These are phyloP conservation scores for Didymella keratinophila DNA, from an alignment of 2,329 filamentous ascomycete genomes.

Conservation along the genomic window DNA sequence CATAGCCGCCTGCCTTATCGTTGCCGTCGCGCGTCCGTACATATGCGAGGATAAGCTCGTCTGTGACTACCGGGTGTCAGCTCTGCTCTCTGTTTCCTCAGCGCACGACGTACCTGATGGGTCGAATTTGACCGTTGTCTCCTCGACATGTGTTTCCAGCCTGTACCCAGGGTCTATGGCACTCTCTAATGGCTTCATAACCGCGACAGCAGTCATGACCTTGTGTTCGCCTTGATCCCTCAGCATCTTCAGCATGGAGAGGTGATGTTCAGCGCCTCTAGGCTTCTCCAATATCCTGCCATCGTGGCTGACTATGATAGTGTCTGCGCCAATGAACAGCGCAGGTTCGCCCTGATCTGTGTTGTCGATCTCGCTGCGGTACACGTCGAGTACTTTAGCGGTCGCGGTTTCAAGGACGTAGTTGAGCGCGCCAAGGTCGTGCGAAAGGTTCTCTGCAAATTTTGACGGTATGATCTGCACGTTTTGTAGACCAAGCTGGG, in stretches of 20 bases:
- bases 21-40: slow-evolving; percentile 87
- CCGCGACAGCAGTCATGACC: slow-evolving; percentile 84
- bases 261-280: slow-evolving; percentile 78
- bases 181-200: slow-evolving; percentile 82
- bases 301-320: slow-evolving; percentile 78
- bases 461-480: slow-evolving; percentile 85
- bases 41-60: slow-evolving; percentile 84
- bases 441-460: slow-evolving; percentile 85
- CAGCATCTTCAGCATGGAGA: slow-evolving; percentile 82
- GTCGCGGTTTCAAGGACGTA: slow-evolving; percentile 90
- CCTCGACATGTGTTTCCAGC: slow-evolving; percentile 81
- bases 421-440: slow-evolving; percentile 86
- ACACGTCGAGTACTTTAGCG: slow-evolving; percentile 82
- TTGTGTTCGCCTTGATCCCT: slow-evolving; percentile 80
- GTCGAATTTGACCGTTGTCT: slow-evolving; percentile 91
- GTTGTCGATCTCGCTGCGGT: slow-evolving; percentile 65
- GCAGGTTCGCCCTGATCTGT: slow-evolving; percentile 72
- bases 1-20: slow-evolving; percentile 97
- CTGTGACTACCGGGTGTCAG: slow-evolving; percentile 60
- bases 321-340: slow-evolving; percentile 89
- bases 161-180: slow-evolving; percentile 85
- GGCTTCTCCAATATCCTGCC: slow-evolving; percentile 93
- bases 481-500: slow-evolving; percentile 80
- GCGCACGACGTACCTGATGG: slow-evolving; percentile 53
- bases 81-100: too few species aligned